Base-by-base conservation (phyloP, 371 early-diverging fungal species). In the Encephalitozoon cuniculi region DNA sequence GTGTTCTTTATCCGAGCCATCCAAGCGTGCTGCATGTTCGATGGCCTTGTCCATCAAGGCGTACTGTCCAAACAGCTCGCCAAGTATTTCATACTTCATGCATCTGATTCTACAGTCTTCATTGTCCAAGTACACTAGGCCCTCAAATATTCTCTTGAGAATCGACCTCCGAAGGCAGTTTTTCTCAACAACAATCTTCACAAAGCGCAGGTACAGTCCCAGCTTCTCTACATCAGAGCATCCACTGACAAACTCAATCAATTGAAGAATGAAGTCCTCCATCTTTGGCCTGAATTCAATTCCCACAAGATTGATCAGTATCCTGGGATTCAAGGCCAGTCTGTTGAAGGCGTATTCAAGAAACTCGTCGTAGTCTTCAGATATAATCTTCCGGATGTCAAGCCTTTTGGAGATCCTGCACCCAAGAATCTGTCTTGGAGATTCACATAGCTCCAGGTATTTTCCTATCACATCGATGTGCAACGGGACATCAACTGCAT, bases 141-240 rank as follows among this genome's bases (percentile, higher is more conserved):
- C 66, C 4, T 65, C 66, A 65, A 65, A 65, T 44, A 65, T 65
- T 12, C 49, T 41, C 43, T 30, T 32, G 15, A 65, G 66, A 34
- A 28, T 59, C 34, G 59, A 59, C 34, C 59, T 59, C 1, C 59
- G 11, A 12, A 59, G 30, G 15, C 32, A 59, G 37, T 37, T 11
- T 34, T 59, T 59, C 21, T 28, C 59, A 30, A 59, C 59, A 59
- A 59, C 59, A 25, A n/a, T 21, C 12, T 59, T 59, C n/a, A 59
- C 9, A 15, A 59, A 59, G 5, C 15, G 34, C 18, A 59, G 21
- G 7, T 59, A 37, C 28, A 34, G 28, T 2, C 59, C 9, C 59
- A 59, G n/a, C 6, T 12, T 34, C 25, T 28, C 5, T 59, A 21
- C 6, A 34, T 37, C 37, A 6, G 8, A 3, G 7, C 18, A n/a